Conservation (phyloP, 352 stramenopile genomes). For the Pythium volutum region DNA sequence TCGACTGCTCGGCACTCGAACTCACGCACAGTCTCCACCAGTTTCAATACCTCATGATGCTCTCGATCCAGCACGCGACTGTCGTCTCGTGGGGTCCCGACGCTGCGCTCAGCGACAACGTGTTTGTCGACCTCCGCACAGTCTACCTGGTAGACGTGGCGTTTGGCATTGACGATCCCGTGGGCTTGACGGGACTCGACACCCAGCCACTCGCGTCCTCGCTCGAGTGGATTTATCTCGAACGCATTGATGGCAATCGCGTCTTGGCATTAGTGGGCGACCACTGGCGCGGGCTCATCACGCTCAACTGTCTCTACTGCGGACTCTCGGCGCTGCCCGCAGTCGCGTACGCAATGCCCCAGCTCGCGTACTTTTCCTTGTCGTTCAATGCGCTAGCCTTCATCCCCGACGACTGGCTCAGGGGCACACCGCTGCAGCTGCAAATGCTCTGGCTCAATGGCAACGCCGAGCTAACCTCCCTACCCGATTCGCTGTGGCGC, state of each 20-base stretch:
- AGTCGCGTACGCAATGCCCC: not conserved
- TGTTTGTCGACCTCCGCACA: not conserved
- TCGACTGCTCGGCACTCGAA: constrained; percentile 5
- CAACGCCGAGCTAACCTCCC: not conserved
- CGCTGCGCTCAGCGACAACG: not conserved
- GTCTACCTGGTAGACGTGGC: constrained; percentile 1
- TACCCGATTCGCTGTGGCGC: constrained; percentile 4
- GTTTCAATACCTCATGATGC: not conserved
- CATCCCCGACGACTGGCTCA: constrained; percentile 4
- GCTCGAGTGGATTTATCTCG: constrained; percentile 17
- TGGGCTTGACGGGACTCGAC: not conserved
- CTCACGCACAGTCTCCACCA: not conserved
- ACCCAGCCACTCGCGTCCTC: not conserved
- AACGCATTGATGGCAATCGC: not conserved
- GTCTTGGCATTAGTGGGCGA: not conserved
- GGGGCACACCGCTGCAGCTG: not conserved
- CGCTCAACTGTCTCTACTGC: constrained; percentile 7
- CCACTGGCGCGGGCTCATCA: not conserved
- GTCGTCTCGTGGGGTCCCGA: not conserved
- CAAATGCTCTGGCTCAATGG: constrained; percentile 3
- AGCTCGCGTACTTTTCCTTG: not conserved
- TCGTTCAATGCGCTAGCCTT: not conserved
- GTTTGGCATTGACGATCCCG: not conserved
- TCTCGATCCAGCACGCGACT: not conserved
- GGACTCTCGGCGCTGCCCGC: not conserved